Evolutionary conservation across 352 stramenopile species (phyloP).

Genomic region (Pythium graminicola): DNA sequence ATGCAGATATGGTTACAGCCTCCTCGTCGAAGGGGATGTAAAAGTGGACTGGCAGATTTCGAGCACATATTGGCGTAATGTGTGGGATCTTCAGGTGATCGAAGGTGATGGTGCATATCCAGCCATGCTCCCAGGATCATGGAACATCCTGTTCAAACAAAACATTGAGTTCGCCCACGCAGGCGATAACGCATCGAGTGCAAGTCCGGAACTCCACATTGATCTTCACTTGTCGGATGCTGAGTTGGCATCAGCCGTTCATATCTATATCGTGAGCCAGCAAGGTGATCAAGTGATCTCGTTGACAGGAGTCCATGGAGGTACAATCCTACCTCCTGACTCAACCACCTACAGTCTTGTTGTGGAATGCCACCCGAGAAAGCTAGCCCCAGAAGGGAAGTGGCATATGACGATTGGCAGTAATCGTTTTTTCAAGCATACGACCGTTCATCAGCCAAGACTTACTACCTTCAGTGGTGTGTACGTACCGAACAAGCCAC

Average conservation of each 20-base stretch:
- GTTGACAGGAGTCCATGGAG: slow-evolving; percentile 30
- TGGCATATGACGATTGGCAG: slow-evolving; percentile 60
- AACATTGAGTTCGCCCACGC: slow-evolving; percentile 32
- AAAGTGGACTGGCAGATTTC: slow-evolving; percentile 36
- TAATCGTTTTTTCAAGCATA: slow-evolving; percentile 35
- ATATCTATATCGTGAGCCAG: slow-evolving; percentile 47
- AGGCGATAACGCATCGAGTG: not conserved
- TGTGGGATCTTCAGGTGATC: slow-evolving; percentile 37
- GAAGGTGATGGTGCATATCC: slow-evolving; percentile 42
- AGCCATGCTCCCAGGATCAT: slow-evolving; percentile 35
- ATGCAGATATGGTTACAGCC: slow-evolving; percentile 47
- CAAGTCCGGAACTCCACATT: slow-evolving; percentile 31
- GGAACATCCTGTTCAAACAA: slow-evolving; percentile 63
- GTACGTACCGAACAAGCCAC: slow-evolving; percentile 61
- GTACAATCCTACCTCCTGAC: slow-evolving; percentile 16
- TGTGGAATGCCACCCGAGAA: slow-evolving; percentile 37
- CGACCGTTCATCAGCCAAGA: slow-evolving; percentile 31
- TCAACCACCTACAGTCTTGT: slow-evolving; percentile 42
- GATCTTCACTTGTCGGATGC: slow-evolving; percentile 58
- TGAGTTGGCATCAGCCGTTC: slow-evolving; percentile 35
- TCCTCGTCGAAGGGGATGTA: slow-evolving; percentile 44
- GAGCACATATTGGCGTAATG: slow-evolving; percentile 41
- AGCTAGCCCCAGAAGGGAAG: slow-evolving; percentile 33
- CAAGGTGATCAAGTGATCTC: slow-evolving; percentile 28
- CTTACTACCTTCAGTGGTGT: slow-evolving; percentile 38